Conservation (phyloP, 352 stramenopile genomes). For the Pythium apleroticum region DNA sequence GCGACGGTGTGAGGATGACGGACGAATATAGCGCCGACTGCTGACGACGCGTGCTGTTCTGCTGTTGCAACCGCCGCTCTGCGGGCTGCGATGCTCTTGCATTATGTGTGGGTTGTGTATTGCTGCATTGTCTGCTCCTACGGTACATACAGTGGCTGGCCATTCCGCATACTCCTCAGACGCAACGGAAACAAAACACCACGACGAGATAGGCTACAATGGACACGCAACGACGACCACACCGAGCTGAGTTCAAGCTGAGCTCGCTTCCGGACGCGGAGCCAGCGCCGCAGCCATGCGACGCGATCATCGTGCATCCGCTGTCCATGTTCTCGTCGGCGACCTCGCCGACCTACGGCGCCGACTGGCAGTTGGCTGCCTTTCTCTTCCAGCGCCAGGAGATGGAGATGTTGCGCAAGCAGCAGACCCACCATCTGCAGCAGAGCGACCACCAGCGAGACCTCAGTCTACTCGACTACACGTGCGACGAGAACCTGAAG, state of each 20-base stretch:
- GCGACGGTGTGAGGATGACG: not conserved
- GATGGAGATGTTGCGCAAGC: conserved; percentile 34
- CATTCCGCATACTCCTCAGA: not conserved
- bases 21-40: conserved; percentile 1
- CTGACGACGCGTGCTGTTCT: conserved; percentile 1
- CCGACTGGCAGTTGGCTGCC: conserved; percentile 39
- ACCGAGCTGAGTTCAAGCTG: conserved; percentile 8
- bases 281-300: conserved; percentile 9
- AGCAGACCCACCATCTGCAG: conserved; percentile 22
- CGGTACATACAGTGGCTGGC: not conserved
- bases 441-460: not conserved
- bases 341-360: conserved; percentile 32
- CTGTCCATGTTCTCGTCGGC: conserved; percentile 42
- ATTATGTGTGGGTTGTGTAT: no score
- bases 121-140: not conserved
- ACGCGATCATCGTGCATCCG: conserved; percentile 70
- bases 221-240: not conserved
- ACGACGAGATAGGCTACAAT: not conserved
- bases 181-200: not conserved
- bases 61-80: not conserved
- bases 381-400: conserved; percentile 36
- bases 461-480: conserved; percentile 56
- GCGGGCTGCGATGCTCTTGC: no score
- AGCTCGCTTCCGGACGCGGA: not conserved
- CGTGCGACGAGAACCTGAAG: conserved; percentile 73